Conservation (phyloP, 768 basidiomycete genomes). For the Boletus rufocinnamomeus region DNA sequence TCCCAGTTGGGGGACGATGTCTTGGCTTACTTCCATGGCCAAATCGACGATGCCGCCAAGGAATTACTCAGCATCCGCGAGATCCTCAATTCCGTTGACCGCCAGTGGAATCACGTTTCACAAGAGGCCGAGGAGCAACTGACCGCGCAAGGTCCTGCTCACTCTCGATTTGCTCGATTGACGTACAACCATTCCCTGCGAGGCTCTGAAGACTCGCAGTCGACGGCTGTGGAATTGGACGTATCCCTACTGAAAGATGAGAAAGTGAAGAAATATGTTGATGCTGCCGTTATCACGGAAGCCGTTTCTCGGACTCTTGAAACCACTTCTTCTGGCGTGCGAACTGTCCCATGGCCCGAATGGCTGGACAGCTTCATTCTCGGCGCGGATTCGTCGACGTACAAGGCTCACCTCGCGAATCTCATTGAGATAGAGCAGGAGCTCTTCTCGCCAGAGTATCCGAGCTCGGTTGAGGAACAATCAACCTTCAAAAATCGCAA, state of each 20-base stretch:
- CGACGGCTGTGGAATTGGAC: conserved; percentile 46
- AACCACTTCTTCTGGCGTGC: conserved; percentile 28
- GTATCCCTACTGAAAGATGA: conserved; percentile 15
- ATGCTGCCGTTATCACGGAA: conserved; percentile 26
- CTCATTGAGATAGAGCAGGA: conserved; percentile 39
- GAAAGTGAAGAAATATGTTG: conserved; percentile 18
- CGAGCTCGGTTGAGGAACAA: conserved; percentile 27
- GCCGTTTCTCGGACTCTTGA: conserved; percentile 15
- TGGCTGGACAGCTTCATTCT: conserved; percentile 42
- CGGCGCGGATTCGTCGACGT: conserved; percentile 38
- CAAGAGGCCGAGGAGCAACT: conserved; percentile 49
- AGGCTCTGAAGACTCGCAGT: conserved; percentile 68
- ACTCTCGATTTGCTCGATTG: conserved; percentile 14
- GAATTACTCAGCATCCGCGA: conserved; percentile 51
- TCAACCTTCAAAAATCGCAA: conserved; percentile 36
- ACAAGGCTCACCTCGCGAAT: conserved; percentile 38
- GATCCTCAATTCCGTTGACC: conserved; percentile 45
- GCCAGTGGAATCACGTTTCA: conserved; percentile 46
- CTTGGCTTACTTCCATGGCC: conserved; percentile 52
- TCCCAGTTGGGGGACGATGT: conserved; percentile 48
- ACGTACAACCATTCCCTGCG: conserved; percentile 44
- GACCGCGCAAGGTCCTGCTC: conserved; percentile 4
- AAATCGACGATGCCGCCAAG: conserved; percentile 51
- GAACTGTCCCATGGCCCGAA: conserved; percentile 40
- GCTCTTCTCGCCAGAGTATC: conserved; percentile 28